Evolutionary conservation across 139 green algal genomes (phyloP), one percentile per base, ranked within the genome.

Genomic region (Penium margaritaceum): DNA sequence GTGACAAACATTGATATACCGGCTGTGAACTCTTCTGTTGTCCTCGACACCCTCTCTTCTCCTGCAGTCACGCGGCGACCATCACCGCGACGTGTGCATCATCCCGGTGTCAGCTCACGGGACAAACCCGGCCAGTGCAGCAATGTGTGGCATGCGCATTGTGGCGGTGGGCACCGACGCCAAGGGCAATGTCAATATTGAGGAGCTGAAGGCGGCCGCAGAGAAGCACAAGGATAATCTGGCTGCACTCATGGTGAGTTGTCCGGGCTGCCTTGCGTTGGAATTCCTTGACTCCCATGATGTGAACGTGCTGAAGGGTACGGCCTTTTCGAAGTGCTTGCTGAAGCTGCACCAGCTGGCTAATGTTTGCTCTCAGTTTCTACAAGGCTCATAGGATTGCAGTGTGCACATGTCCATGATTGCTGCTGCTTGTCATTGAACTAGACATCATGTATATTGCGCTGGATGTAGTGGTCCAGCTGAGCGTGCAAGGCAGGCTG

Each of bases 131-230:
- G 94, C 94, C 44, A 92, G 84, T 2, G 94, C 94, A 15, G 88
- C 93, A 57, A 98, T 99, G 95, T 88, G 87, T 2, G 95, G 95
- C 81, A 97, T 97, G 92, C 93, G 91, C 76, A 94, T 98, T 54
- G 90, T 96, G 4, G 85, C 84, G 5, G 88, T 96, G 39, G 86
- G 80, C 51, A 91, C 88, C 3, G 92, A 97, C 57, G 76, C 51
- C 17, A 65, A 91, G 41, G 90, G 94, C 79, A 98, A 98, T 82
- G 88, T 98, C 58, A 88, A 98, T 88, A 91, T 97, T 24, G 83
- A 64, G 0, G 90, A 95, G 85, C 88, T 98, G 32, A 88, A 88
- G 75, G 73, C 85, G 83, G 84, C 74, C 21, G 90, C 86, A 37
- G 83, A 90, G 79, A 81, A 93, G 82, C 73, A 96, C 91, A 90